Conservation (phyloP, 108 stramenopile species). For the Cyclotella cryptica region DNA sequence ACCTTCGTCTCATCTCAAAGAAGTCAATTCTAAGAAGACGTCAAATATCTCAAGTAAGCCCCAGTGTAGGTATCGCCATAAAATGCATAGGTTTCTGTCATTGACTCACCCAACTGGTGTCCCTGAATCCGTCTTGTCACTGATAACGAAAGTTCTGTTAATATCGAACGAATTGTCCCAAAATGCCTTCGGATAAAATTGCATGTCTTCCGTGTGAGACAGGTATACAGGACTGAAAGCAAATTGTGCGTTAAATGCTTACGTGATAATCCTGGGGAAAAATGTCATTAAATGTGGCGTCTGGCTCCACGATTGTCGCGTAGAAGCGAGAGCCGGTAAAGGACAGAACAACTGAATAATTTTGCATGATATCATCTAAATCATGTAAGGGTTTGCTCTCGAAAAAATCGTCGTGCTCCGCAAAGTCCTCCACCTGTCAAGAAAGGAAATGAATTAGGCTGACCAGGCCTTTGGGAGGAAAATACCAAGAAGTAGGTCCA, state of each 20-base stretch:
- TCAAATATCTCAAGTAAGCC: not conserved
- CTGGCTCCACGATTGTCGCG: conserved; percentile 26
- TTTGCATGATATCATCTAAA: conserved; percentile 31
- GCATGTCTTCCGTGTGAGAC: not conserved
- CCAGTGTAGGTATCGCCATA: not conserved
- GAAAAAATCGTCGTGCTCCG: conserved; percentile 38
- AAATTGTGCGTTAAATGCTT: not conserved
- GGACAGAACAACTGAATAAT: conserved; percentile 33
- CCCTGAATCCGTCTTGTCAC: conserved; percentile 3
- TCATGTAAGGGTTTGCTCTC: conserved; percentile 26
- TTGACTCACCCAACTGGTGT: conserved; percentile 15
- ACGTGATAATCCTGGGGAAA: conserved; percentile 30
- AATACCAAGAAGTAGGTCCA: not conserved
- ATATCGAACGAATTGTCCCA: conserved; percentile 8
- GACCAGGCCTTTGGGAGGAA: not conserved
- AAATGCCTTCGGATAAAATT: conserved; percentile 13
- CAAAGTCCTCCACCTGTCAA: conserved; percentile 12
- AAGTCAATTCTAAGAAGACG: conserved; percentile 12
- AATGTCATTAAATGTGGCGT: conserved; percentile 10
- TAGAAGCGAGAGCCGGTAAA: conserved; percentile 32
- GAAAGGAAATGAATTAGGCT: not conserved
- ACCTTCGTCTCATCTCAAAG: conserved; percentile 16
- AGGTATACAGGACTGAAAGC: not conserved
- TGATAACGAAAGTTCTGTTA: conserved; percentile 12
- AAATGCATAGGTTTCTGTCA: not conserved